phyloP scores from a whole-genome alignment of 2,329 filamentous ascomycete genomes.

The Aspergillus luchuensis region DNA sequence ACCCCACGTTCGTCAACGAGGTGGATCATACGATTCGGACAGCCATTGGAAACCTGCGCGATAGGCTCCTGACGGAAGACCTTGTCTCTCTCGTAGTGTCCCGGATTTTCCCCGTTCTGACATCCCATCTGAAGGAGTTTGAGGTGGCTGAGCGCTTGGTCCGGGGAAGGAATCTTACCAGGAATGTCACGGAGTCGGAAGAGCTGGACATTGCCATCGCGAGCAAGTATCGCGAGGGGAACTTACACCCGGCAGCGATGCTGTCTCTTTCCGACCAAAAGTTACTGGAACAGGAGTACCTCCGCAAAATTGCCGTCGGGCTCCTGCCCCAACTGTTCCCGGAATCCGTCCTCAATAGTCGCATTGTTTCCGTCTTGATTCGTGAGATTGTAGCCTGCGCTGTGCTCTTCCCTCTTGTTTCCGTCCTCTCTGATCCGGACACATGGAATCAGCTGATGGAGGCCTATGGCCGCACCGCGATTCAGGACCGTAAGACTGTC shows the following conservation, averaged over 20 bases:
- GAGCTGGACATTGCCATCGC: constrained; percentile 95
- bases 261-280: constrained; percentile 83
- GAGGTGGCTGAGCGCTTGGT: constrained; percentile 86
- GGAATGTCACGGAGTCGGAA: constrained; percentile 91
- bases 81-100: constrained; percentile 80
- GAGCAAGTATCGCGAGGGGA: constrained; percentile 87
- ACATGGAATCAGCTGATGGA: constrained; percentile 98
- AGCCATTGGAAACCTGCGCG: constrained; percentile 70
- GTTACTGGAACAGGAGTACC: constrained; percentile 81
- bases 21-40: constrained; percentile 78
- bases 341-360: constrained; percentile 71
- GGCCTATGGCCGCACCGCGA: constrained; percentile 77
- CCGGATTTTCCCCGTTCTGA: constrained; percentile 82
- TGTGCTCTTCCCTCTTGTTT: constrained; percentile 79
- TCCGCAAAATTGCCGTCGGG: constrained; percentile 72
- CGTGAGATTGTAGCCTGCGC: constrained; percentile 91
- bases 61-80: constrained; percentile 74
- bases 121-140: constrained; percentile 84
- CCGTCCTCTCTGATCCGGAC: constrained; percentile 83
- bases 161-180: constrained; percentile 81
- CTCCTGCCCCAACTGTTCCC: constrained; percentile 77
- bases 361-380: constrained; percentile 76
- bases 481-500: constrained; percentile 95
- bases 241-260: constrained; percentile 81
- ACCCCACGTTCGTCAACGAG: constrained; percentile 78